These are phyloP conservation scores for Scedosporium apiospermum DNA, from an alignment of 2,329 filamentous ascomycete species.

Conservation along the genomic window DNA sequence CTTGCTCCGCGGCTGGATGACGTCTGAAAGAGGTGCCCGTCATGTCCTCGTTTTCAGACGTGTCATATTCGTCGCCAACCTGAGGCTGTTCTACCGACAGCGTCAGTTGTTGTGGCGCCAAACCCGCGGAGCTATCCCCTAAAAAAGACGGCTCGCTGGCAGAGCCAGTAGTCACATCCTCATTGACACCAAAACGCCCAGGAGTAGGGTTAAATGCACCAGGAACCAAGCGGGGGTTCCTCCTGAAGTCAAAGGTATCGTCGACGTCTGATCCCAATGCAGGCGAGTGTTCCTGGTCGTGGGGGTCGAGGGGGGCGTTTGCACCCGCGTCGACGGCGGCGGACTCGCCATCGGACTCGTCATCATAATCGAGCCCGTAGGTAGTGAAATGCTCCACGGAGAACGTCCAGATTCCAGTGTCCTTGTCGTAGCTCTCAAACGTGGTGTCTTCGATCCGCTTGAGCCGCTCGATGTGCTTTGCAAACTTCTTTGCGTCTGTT, in stretches of 20 bases:
- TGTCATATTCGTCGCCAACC: conserved; percentile 69
- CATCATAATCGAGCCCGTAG: conserved; percentile 79
- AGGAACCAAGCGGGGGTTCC: conserved; percentile 48
- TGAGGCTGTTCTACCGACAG: conserved; percentile 44
- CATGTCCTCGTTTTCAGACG: conserved; percentile 61
- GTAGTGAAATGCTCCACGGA: conserved; percentile 94
- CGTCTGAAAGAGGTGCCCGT: conserved; percentile 67
- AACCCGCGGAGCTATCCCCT: conserved; percentile 83
- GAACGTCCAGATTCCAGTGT: conserved; percentile 84
- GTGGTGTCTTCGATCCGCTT: conserved; percentile 70
- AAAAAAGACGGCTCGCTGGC: conserved; percentile 71
- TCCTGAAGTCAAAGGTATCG: conserved; percentile 49
- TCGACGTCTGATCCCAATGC: conserved; percentile 25
- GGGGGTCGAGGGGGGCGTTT: conserved; percentile 6
- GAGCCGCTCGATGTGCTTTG: conserved; percentile 76
- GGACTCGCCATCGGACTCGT: conserved; percentile 52
- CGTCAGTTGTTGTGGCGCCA: conserved; percentile 52
- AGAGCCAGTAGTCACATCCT: conserved; percentile 28
- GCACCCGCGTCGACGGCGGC: conserved; percentile 10
- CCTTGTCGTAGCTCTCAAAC: conserved; percentile 69
- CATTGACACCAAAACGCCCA: conserved; percentile 15
- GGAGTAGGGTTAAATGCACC: conserved; percentile 68
- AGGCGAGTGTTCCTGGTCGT: conserved; percentile 3
- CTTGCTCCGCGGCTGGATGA: conserved; percentile 68
- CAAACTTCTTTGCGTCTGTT: conserved; percentile 52